These are phyloP conservation scores for Cystobasidiopsis lactophilus DNA, from an alignment of 768 basidiomycete genomes.

Conservation along the genomic window DNA sequence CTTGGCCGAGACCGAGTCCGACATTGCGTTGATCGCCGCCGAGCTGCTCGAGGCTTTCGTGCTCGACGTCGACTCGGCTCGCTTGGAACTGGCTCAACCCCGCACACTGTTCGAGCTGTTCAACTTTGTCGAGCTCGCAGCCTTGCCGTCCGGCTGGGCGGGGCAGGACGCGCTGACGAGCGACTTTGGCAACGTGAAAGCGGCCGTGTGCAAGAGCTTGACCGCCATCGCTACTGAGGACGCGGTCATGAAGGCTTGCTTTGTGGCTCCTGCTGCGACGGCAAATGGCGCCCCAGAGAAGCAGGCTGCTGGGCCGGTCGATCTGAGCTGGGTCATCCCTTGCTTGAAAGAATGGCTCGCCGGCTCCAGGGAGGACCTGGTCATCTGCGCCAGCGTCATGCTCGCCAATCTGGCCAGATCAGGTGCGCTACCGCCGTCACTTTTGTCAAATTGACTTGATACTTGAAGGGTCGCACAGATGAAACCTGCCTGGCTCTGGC, in stretches of 20 bases:
- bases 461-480: slow-evolving; percentile 21
- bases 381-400: slow-evolving; percentile 59
- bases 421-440: slow-evolving; percentile 30
- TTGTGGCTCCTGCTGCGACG: no score
- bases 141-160: slow-evolving; percentile 9
- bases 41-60: slow-evolving; percentile 12
- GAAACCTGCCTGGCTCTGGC: slow-evolving; percentile 29
- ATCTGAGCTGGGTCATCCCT: slow-evolving; percentile 37
- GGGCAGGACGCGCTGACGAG: background rate
- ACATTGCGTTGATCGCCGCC: slow-evolving; percentile 9
- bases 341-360: slow-evolving; percentile 48
- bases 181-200: slow-evolving; percentile 41
- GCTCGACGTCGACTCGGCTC: background rate
- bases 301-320: no score
- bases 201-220: slow-evolving; percentile 59
- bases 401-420: slow-evolving; percentile 58
- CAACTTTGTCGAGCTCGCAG: slow-evolving; percentile 10
- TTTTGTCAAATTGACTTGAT: background rate
- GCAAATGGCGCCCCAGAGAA: no score
- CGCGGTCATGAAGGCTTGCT: slow-evolving; percentile 52
- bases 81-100: background rate
- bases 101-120: slow-evolving; percentile 9
- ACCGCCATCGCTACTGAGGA: slow-evolving; percentile 70
- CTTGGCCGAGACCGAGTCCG: slow-evolving; percentile 11
- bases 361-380: slow-evolving; percentile 42